These are phyloP conservation scores for Nematocida displodere DNA, from an alignment of 371 early-diverging fungal genomes.

Conservation along the genomic window DNA sequence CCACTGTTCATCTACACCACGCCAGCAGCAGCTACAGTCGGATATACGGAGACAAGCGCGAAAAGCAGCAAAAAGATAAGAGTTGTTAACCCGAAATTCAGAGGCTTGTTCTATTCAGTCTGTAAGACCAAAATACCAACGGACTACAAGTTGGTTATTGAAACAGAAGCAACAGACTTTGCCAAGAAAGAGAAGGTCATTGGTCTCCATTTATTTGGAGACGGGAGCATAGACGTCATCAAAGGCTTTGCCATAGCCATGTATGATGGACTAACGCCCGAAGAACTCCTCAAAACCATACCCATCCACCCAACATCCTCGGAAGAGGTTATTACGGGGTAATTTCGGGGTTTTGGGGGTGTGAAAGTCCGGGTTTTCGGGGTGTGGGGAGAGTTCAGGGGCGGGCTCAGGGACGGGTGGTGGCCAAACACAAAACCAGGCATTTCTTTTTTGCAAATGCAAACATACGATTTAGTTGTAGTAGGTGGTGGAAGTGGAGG, in stretches of 20 bases:
- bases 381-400: too few species aligned
- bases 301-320: constrained; percentile 96
- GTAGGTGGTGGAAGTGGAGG: constrained; percentile 66
- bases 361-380: not conserved
- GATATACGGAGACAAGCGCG: constrained; percentile 76
- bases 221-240: constrained; percentile 81
- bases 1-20: constrained; percentile 90
- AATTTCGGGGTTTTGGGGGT: not conserved
- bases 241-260: constrained; percentile 74
- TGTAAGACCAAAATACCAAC: constrained; percentile 18
- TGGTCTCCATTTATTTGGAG: constrained; percentile 84
- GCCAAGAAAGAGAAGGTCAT: constrained; percentile 81
- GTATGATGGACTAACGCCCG: constrained; percentile 81
- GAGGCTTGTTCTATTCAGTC: constrained; percentile 44
- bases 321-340: constrained; percentile 71
- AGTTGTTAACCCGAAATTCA: constrained; percentile 20
- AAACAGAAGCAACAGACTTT: constrained; percentile 78
- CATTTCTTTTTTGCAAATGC: constrained; percentile 28
- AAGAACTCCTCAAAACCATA: constrained; percentile 81
- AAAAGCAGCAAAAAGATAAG: not conserved
- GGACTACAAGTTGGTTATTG: constrained; percentile 52
- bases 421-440: not conserved
- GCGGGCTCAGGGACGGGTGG: too few species aligned
- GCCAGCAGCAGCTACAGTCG: constrained; percentile 78
- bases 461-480: constrained; percentile 51